A percentile compares a stretch with the other conserved stretches of the same genome.
These are phyloP conservation scores for Sporisorium sorghi DNA, from an alignment of 1,284 basidiomycete species.

Conservation along the genomic window DNA sequence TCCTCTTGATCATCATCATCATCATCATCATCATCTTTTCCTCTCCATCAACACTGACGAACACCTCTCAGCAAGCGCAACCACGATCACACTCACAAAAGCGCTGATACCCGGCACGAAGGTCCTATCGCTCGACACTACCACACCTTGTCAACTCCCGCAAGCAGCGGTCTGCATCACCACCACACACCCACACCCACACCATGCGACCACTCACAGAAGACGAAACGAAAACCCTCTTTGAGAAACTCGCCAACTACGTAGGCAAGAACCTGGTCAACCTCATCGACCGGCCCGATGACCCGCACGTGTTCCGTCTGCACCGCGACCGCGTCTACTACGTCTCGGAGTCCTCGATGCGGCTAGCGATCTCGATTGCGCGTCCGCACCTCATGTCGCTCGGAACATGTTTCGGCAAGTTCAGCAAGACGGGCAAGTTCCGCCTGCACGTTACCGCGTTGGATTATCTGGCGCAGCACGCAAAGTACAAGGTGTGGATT, in stretches of 20 bases:
- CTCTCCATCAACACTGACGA: too few species aligned
- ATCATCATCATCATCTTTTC: conserved; percentile 11
- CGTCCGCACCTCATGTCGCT: conserved; percentile 91
- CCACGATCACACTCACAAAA: background rate
- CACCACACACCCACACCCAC: background rate
- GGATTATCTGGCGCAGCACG: conserved; percentile 94
- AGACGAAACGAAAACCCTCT: conserved; percentile 75
- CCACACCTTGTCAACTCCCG: background rate
- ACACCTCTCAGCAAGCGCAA: background rate
- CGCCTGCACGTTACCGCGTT: conserved; percentile 94
- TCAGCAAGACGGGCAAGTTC: conserved; percentile 97
- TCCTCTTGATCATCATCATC: too few species aligned
- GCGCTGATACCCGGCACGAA: too few species aligned
- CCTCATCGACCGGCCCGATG: conserved; percentile 67
- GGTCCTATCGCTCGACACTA: too few species aligned
- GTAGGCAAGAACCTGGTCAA: conserved; percentile 89
- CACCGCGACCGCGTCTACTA: conserved; percentile 69
- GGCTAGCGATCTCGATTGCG: conserved; percentile 89
- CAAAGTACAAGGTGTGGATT: conserved; percentile 99
- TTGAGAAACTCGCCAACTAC: conserved; percentile 90
- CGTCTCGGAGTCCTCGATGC: conserved; percentile 75
- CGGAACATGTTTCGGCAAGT: conserved; percentile 97
- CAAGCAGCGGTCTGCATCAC: background rate
- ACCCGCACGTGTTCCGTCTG: conserved; percentile 69
- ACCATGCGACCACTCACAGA: conserved; percentile 69